phyloP scores from a whole-genome alignment of 2,329 filamentous ascomycete genomes.

The Cladosporium sp. region DNA sequence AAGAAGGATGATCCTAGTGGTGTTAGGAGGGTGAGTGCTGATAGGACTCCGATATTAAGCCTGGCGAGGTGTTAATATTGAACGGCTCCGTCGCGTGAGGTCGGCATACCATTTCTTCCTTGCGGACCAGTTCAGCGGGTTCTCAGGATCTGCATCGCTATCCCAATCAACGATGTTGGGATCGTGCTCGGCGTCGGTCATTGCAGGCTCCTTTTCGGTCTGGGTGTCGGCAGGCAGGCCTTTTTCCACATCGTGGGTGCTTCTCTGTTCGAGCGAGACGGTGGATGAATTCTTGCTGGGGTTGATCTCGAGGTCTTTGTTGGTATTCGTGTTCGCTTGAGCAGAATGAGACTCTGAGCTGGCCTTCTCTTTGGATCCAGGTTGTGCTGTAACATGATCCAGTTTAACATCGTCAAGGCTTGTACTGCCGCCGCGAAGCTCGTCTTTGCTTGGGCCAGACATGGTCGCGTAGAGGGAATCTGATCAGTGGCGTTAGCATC shows the following conservation, averaged over 20 bases:
- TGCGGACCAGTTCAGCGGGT: conserved; percentile 34
- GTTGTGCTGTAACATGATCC: background rate
- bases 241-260: conserved; percentile 14
- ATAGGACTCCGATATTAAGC: conserved; percentile 45
- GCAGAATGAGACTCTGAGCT: background rate
- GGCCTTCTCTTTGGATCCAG: background rate
- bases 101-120: conserved; percentile 43
- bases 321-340: background rate
- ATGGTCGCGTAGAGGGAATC: background rate
- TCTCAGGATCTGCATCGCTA: conserved; percentile 27
- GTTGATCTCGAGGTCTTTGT: background rate
- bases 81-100: background rate
- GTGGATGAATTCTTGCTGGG: background rate
- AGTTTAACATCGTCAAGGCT: background rate
- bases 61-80: background rate
- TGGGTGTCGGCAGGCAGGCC: background rate
- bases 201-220: conserved; percentile 4
- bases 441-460: background rate
- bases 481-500: background rate
- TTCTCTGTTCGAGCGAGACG: background rate
- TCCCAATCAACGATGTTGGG: conserved; percentile 35
- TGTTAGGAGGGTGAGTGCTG: conserved; percentile 48
- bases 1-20: conserved; percentile 54
- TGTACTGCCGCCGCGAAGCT: background rate
- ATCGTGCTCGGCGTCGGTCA: conserved; percentile 39